Evolutionary conservation across 768 basidiomycete genomes (phyloP).

Genomic region (Boletus reticulatus): DNA sequence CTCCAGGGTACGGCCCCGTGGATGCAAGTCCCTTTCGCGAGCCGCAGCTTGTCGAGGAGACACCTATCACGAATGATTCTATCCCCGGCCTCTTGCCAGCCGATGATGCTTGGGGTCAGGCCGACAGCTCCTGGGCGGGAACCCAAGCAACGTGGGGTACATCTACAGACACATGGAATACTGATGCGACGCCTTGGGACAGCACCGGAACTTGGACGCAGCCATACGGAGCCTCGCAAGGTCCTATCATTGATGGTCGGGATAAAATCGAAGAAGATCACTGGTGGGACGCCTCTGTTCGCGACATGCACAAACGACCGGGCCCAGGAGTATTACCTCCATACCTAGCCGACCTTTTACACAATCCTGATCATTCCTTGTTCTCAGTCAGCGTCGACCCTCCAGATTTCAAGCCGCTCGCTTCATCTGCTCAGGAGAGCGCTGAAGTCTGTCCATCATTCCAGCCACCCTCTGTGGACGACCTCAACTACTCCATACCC

Average conservation of each 20-base stretch:
- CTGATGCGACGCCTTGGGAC: slow-evolving; percentile 27
- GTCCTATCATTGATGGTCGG: slow-evolving; percentile 58
- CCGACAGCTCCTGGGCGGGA: slow-evolving; percentile 15
- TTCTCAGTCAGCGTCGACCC: slow-evolving; percentile 53
- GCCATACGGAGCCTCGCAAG: slow-evolving; percentile 23
- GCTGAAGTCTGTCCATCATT: slow-evolving; percentile 12
- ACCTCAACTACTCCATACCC: slow-evolving; percentile 67
- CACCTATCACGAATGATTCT: slow-evolving; percentile 34
- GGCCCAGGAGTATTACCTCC: slow-evolving; percentile 72
- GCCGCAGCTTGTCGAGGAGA: slow-evolving; percentile 52
- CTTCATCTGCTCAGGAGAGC: slow-evolving; percentile 22
- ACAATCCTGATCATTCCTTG: slow-evolving; percentile 70
- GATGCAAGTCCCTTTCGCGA: slow-evolving; percentile 43
- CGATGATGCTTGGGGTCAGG: slow-evolving; percentile 24
- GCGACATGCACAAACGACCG: slow-evolving; percentile 50
- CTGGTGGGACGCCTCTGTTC: slow-evolving; percentile 65
- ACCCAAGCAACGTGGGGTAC: slow-evolving; percentile 11
- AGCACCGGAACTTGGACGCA: slow-evolving; percentile 21
- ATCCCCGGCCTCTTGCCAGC: slow-evolving; percentile 39
- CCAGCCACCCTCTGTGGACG: slow-evolving; percentile 52
- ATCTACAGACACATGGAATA: slow-evolving; percentile 19
- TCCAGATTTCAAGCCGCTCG: slow-evolving; percentile 30
- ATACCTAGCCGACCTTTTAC: slow-evolving; percentile 61
- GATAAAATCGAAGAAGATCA: slow-evolving; percentile 55
- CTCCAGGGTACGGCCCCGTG: slow-evolving; percentile 24